Evolutionary conservation across 345 rosid species (phyloP), one percentile per base, ranked within the genome.

Genomic region (Theobroma cacao): DNA sequence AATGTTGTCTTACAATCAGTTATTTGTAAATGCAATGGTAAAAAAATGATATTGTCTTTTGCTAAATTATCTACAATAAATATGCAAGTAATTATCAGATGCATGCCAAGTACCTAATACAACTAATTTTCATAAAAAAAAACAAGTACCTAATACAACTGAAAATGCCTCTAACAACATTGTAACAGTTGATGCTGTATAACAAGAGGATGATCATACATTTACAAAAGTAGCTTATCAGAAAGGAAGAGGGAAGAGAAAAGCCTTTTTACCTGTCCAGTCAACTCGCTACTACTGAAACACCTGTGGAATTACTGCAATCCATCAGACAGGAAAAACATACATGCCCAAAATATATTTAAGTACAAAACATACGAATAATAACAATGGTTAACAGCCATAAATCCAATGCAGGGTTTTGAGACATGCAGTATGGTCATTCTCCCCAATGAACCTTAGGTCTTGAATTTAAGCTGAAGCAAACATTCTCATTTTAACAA

Each of bases 231-330:
- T 7, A 62, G 41, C 33, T 28, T 6, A 47, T 14, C 2, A 50
- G 6, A 47, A 43, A 28, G 55, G 20, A 9, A 64, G 55, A 18
- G 60, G n/a, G 10, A 75, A 38, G 40, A 45, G 31, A 78, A 53
- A 48, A 67, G 24, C 41, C 30, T 50, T 28, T 59, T 75, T 85
- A 91, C 99, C 97, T 94, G 97, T 45, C 97, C 95, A 20, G 87
- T 74, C 72, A 80, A 75, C 76, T 91, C 98, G 64, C 36, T 86
- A 53, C 86, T 89, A 65, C 89, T 89, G 80, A 93, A 93, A 82
- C 87, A 86, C 90, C 98, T 96, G 93, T 75, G 77, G 13, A 79
- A 78, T 77, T 36, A 64, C 72, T 52, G 52, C 15, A 61, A 53
- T 20, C n/a, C 50, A 72, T 81, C 74, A 84, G 76, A 76, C 18